Percentiles rank a stretch among this genome's conserved stretches.
phyloP scores from a whole-genome alignment of 2,329 filamentous ascomycete species.

The Talaromyces sp. region DNA sequence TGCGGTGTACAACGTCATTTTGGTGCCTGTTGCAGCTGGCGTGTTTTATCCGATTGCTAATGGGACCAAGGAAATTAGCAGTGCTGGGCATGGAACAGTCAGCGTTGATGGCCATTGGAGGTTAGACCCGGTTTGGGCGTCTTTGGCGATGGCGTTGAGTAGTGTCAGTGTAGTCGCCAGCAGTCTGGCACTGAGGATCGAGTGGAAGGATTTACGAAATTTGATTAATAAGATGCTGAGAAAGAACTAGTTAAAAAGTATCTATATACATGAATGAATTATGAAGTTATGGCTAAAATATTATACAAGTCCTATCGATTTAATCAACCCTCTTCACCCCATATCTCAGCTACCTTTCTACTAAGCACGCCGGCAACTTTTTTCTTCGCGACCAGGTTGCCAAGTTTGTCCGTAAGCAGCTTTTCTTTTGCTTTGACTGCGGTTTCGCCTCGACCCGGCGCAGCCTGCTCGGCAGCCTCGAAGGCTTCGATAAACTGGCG shows the following conservation, averaged over 20 bases:
- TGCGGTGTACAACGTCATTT: constrained; percentile 71
- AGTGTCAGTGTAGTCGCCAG: constrained; percentile 84
- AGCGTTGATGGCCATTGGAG: constrained; percentile 38
- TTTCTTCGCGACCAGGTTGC: constrained; percentile 60
- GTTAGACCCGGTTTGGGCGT: constrained; percentile 65
- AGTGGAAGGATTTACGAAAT: constrained; percentile 10
- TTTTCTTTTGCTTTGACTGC: constrained; percentile 55
- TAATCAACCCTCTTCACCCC: constrained; percentile 44
- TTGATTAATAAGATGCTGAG: not conserved
- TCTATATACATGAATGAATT: not conserved
- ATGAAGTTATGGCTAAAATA: not conserved
- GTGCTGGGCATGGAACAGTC: constrained; percentile 22
- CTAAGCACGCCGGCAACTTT: constrained; percentile 64
- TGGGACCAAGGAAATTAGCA: constrained; percentile 30
- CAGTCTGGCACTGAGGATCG: constrained; percentile 65
- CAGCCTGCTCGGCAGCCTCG: constrained; percentile 33
- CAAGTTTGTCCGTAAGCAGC: constrained; percentile 56
- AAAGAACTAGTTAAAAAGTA: not conserved
- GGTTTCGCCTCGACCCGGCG: constrained; percentile 23
- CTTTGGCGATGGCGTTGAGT: constrained; percentile 86
- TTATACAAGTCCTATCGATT: not conserved
- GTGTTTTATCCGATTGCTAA: constrained; percentile 62
- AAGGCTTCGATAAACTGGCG: constrained; percentile 67
- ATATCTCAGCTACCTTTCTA: constrained; percentile 66
- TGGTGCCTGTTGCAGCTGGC: constrained; percentile 76